Evolutionary conservation across 805 yeast genomes (phyloP).

Genomic region (Starmerella kuoi): DNA sequence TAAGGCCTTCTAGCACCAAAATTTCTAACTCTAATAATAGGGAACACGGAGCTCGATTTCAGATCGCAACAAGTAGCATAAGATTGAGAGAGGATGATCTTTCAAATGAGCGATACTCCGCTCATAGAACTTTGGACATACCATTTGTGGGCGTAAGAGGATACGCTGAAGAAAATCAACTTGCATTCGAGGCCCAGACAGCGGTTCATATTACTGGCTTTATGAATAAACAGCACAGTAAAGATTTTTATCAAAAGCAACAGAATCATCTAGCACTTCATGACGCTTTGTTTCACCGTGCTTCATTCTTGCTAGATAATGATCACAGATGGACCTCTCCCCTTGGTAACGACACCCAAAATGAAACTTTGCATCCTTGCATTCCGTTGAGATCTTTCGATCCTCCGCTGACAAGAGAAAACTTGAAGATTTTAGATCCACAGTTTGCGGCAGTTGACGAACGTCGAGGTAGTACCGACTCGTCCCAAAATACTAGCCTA

Average conservation of each 20-base stretch:
- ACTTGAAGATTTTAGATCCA: neutral
- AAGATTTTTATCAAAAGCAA: constrained; percentile 41
- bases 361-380: constrained; percentile 7
- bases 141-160: constrained; percentile 36
- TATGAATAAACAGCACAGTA: constrained; percentile 39
- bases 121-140: constrained; percentile 39
- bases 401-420: constrained; percentile 15
- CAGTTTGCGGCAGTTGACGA: neutral
- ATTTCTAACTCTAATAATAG: neutral
- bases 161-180: constrained; percentile 12
- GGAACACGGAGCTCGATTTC: constrained; percentile 13
- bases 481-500: constrained; percentile 5
- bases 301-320: constrained; percentile 48
- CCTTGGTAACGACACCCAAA: constrained; percentile 1
- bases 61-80: constrained; percentile 24
- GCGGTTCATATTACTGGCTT: constrained; percentile 51
- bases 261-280: constrained; percentile 52
- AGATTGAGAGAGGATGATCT: constrained; percentile 49
- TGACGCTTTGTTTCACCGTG: constrained; percentile 76
- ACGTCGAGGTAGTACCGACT: neutral
- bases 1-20: constrained; percentile 3
- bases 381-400: constrained; percentile 12
- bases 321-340: constrained; percentile 7
- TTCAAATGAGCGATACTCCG: constrained; percentile 53
- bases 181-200: constrained; percentile 35